Evolutionary conservation across 495 filamentous ascomycete species (phyloP), one percentile per base, ranked within the genome.

Genomic region (Lepidopterella palustris): DNA sequence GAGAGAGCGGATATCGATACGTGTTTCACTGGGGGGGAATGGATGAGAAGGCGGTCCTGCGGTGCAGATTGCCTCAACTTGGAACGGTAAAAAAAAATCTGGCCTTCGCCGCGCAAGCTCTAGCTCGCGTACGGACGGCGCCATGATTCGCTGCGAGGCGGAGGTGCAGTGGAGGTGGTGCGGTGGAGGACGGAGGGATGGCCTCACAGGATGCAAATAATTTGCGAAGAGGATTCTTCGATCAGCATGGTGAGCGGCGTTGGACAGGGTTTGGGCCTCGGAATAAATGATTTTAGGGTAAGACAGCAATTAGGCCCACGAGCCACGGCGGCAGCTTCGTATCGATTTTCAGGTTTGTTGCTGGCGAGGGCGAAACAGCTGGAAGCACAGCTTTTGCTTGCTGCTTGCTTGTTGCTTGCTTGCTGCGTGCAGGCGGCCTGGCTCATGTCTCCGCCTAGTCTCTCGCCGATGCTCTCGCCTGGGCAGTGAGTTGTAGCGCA

Each of bases 31-130:
- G 57, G 64, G 63, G 59, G 47, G 57, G 28, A 45, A n/a, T n/a
- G n/a, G n/a, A n/a, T n/a, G n/a, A 25, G 23, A 62, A 61, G 59
- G 59, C 60, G 63, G 63, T 62, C 59, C 59, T 66, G 63, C 56
- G 53, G 63, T 66, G 63, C 63, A 66, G 63, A 62, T 61, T 66
- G 63, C 63, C 59, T 66, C 60, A 62, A 66, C 63, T 62, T 59
- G 57, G 55, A 66, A 62, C 63, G n/a, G 20, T 24, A 51, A 57
- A 53, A 65, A 51, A 57, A 53, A 65, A 65, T 61, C 54, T 65
- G 63, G 63, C 63, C 64, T 66, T 45, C 20, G 6, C 11, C 25
- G 32, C 3, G 55, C 42, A 32, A 28, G 25, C 51, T 57, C 45
- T 65, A 60, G 62, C 55, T 62, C 55, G 55, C 54, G 35, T 4